A percentile compares a stretch with the other conserved stretches of the same genome.
phyloP scores from a whole-genome alignment of 805 yeast genomes.

The Metschnikowia santaceciliae region DNA sequence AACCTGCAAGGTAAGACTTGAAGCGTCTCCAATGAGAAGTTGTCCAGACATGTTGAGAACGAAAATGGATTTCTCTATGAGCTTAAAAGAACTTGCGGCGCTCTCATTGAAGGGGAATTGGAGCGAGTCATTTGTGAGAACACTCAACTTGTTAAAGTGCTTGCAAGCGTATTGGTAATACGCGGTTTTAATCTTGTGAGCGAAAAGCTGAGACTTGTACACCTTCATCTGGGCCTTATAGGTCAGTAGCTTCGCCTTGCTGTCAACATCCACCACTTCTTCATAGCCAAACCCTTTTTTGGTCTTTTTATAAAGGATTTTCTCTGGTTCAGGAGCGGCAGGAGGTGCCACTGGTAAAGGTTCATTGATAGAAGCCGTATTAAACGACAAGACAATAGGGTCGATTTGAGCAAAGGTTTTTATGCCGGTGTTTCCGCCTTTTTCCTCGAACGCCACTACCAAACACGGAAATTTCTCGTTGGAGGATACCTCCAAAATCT shows the following conservation, averaged over 20 bases:
- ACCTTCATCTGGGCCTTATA: not conserved
- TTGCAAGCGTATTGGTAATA: slow-evolving; percentile 5
- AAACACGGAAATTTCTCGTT: slow-evolving; percentile 5
- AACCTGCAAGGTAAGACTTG: not conserved
- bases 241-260: not conserved
- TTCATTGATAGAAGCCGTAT: not conserved
- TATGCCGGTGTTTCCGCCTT: slow-evolving; percentile 3
- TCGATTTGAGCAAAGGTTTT: slow-evolving; percentile 12
- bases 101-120: not conserved
- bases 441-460: slow-evolving; percentile 3
- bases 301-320: slow-evolving; percentile 6
- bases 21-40: slow-evolving; percentile 7
- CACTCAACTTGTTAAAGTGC: slow-evolving; percentile 12
- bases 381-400: slow-evolving; percentile 9
- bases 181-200: slow-evolving; percentile 4
- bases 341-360: slow-evolving; percentile 8
- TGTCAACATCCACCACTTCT: slow-evolving; percentile 7
- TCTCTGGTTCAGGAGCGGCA: not conserved
- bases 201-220: slow-evolving; percentile 2
- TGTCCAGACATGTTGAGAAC: slow-evolving; percentile 2
- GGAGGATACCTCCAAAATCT: slow-evolving; percentile 1
- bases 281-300: slow-evolving; percentile 15
- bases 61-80: not conserved
- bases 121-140: slow-evolving; percentile 7
- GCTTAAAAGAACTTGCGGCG: not conserved